A percentile compares a stretch with the other conserved stretches of the same genome.
These are phyloP conservation scores for Syncephalastrum contaminatum DNA, from an alignment of 371 early-diverging fungal species.

Conservation along the genomic window DNA sequence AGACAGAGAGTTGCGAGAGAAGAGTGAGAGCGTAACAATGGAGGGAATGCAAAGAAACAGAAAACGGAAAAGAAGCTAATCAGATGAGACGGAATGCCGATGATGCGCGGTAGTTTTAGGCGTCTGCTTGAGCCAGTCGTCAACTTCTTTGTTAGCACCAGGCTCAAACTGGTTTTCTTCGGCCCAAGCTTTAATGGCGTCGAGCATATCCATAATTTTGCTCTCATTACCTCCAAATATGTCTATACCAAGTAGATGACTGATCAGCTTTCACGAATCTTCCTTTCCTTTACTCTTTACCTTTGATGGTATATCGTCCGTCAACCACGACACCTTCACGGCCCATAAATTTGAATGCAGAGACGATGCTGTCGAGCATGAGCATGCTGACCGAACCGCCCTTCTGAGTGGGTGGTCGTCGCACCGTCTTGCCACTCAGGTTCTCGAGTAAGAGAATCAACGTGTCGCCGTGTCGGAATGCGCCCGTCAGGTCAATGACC, in stretches of 20 bases:
- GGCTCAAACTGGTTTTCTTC: constrained; percentile 9
- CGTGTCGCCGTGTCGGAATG: constrained; percentile 52
- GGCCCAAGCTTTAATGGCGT: constrained; percentile 23
- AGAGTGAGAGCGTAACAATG: neutral
- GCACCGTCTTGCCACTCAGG: constrained; percentile 51
- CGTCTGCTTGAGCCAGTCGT: too few relatives aligned
- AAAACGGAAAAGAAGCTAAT: too few relatives aligned
- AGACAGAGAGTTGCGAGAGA: neutral
- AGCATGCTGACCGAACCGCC: constrained; percentile 34
- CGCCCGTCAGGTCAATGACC: constrained; percentile 44
- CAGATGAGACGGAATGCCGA: too few relatives aligned
- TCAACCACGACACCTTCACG: constrained; percentile 52
- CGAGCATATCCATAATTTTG: constrained; percentile 55
- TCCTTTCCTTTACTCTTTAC: constrained; percentile 15
- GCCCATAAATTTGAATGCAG: constrained; percentile 61
- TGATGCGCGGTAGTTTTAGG: too few relatives aligned
- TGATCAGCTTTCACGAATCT: neutral
- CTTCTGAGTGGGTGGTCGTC: constrained; percentile 22
- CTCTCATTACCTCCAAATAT: constrained; percentile 58
- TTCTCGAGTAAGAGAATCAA: constrained; percentile 52
- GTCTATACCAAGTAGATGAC: constrained; percentile 22
- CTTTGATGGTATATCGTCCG: constrained; percentile 52
- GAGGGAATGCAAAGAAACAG: neutral
- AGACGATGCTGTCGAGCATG: constrained; percentile 54
- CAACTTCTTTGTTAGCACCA: too few relatives aligned